These are phyloP conservation scores for Gossypium longicalyx DNA, from an alignment of 345 rosid genomes.

Conservation along the genomic window DNA sequence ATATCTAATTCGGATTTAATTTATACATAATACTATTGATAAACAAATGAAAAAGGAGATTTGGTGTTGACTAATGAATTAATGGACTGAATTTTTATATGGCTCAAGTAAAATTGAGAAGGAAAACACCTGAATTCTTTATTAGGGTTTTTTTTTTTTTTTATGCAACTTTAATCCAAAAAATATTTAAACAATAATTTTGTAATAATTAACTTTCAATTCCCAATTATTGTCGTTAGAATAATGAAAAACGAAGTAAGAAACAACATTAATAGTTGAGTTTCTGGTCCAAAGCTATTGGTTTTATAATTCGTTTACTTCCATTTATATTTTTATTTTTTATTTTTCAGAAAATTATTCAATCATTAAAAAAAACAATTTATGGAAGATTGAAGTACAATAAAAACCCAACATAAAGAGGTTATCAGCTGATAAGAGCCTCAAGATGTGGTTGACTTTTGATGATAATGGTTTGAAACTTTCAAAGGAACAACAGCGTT, in stretches of 20 bases:
- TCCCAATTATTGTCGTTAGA: too few species aligned
- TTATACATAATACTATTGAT: too few species aligned
- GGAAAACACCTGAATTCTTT: too few species aligned
- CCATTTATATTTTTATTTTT: not conserved
- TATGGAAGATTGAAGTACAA: too few species aligned
- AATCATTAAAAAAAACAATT: not conserved
- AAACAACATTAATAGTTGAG: not conserved
- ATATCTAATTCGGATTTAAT: too few species aligned
- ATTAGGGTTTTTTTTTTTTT: too few species aligned
- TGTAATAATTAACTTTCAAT: not conserved
- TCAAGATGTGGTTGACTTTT: not conserved
- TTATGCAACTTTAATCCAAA: too few species aligned
- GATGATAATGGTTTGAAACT: not conserved
- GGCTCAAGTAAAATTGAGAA: too few species aligned
- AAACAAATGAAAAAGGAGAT: too few species aligned
- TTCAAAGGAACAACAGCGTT: not conserved
- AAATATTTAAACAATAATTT: not conserved
- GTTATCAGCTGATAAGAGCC: not conserved
- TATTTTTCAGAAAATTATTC: not conserved
- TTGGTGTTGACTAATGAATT: too few species aligned
- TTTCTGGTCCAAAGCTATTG: not conserved
- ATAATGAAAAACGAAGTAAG: not conserved
- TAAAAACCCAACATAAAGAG: too few species aligned
- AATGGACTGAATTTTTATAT: too few species aligned
- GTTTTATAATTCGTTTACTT: not conserved